These are phyloP conservation scores for Bipolaris victoriae DNA, from an alignment of 2,329 filamentous ascomycete genomes.

Conservation along the genomic window DNA sequence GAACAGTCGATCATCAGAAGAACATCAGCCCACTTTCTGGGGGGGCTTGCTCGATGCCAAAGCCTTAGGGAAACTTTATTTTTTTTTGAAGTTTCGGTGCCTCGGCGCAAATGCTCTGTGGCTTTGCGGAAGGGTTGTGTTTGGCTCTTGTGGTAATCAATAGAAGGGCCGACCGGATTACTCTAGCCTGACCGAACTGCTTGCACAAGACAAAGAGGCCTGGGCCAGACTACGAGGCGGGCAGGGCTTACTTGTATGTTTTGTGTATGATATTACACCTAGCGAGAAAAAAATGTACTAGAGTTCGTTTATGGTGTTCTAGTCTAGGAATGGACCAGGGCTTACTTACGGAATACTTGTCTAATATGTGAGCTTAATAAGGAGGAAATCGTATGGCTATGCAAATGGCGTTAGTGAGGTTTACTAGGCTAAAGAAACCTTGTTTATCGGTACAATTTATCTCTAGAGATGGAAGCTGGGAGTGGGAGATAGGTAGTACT, in stretches of 20 bases:
- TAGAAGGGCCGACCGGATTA: constrained; percentile 1
- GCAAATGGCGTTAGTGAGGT: no score
- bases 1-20: neutral
- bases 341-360: neutral
- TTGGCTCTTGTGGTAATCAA: neutral
- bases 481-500: no score
- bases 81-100: neutral
- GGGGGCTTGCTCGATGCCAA: neutral
- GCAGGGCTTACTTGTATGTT: no score
- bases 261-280: no score
- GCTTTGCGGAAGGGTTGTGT: constrained; percentile 1
- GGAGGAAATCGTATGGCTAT: no score
- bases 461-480: no score
- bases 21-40: neutral
- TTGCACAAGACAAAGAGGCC: neutral
- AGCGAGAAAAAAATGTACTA: neutral
- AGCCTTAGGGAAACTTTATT: neutral
- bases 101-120: neutral
- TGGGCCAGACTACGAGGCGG: neutral
- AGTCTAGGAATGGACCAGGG: neutral
- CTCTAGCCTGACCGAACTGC: neutral
- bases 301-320: neutral
- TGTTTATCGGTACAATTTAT: no score
- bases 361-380: neutral
- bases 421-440: no score